Base-by-base conservation (phyloP, 2,329 filamentous ascomycete species). In the Dendrostoma leiphaemia region DNA sequence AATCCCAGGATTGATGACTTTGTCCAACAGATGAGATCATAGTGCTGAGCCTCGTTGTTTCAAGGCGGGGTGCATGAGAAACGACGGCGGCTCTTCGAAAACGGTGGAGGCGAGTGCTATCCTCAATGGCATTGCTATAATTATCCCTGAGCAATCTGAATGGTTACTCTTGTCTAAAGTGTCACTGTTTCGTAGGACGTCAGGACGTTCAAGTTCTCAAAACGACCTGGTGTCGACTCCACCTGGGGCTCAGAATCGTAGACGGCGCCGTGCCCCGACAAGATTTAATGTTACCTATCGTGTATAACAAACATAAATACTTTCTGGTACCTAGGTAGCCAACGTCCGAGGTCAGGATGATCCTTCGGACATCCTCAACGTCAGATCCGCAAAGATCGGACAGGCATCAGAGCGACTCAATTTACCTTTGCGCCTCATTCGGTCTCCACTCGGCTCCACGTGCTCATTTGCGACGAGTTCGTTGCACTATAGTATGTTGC, bases 11-110 rank as follows among this genome's bases (percentile, higher is more conserved):
- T 31, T 24, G 21, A 37, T 45, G 17, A 28, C 32, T 48, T 41
- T 53, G 45, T 44, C 21, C 38, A 46, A 26, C 50, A 44, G 43
- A 53, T 56, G 54, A 53, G 38, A 53, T 56, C 50, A 56, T 56
- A 37, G 26, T 35, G 44, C 29, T 47, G 37, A 56, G 37, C 46
- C 43, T 32, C 24, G 35, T n/a, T 19, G 54, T 56, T 56, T 56
- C 54, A 53, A 49, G 47, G 41, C 45, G 38, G 24, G 45, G 23
- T 26, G n/a, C 44, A 37, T 28, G 31, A 15, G 41, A 13, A 13
- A 31, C 29, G 29, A 31, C 29, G 29, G 6, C 29, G 17, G 34
- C 34, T 37, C 34, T 15, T 37, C 34, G n/a, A n/a, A n/a, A n/a
- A n/a, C n/a, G n/a, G 31, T 12, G 10, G 15, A 32, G 31, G 15